Base-by-base conservation (phyloP, 306 rosid species). In the Potentilla sterilis region DNA sequence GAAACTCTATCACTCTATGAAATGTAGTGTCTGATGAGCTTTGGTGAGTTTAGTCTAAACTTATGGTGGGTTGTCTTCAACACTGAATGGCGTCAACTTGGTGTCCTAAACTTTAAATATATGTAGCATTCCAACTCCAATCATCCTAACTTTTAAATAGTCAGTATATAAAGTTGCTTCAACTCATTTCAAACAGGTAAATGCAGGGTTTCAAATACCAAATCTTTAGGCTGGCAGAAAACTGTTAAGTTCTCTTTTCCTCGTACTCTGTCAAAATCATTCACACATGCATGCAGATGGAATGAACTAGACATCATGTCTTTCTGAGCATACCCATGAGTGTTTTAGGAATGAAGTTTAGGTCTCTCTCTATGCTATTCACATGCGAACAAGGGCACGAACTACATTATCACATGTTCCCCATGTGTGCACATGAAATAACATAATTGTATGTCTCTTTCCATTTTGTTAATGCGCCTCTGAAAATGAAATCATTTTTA, bases 281-380 rank as follows among this genome's bases (percentile, higher is more conserved):
- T 28, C 5, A 32, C 67, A 42, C 38, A 9, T 37, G 76, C 10
- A 46, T 4, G 24, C 58, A 18, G 37, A 38, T 57, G 42, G 62
- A 37, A 72, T 54, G 28, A 37, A 73, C 67, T 9, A 57, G 15
- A 73, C 43, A 55, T 24, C 67, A 73, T 22, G 28, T 22, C 75
- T 38, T 52, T 51, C 46, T 3, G 7, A 70, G 63, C 47, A 71
- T 71, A 37, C 22, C 19, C 62, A 52, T 51, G 75, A 51, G 19
- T 9, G 9, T 19, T 51, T n/a, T 51, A 52, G 63, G 41, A 35
- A 51, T 14, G 22, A 41, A 21, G 16, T 14, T 37, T 18, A 72
- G 38, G 37, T 4, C 9, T 6, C 35, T 57, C 34, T 15, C 18
- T 18, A 55, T 7, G 75, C 5, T 58, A 55, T 62, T 57, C 68